A percentile compares a stretch with the other conserved stretches of the same genome.
These are phyloP conservation scores for Chalciporus sp. DNA, from an alignment of 1,284 basidiomycete species.

Conservation along the genomic window DNA sequence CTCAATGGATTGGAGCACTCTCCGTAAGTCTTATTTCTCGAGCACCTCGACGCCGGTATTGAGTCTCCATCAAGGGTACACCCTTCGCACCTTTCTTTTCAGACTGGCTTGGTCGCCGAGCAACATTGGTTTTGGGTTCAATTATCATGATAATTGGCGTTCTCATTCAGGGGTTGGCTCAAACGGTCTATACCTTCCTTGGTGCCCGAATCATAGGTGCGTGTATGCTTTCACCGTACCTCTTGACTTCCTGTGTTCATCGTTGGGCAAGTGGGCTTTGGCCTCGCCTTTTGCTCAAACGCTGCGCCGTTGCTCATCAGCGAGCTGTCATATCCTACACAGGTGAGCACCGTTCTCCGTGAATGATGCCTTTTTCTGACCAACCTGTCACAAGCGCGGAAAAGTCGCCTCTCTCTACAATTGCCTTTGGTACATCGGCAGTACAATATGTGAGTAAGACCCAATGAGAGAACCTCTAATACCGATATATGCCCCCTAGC, in stretches of 20 bases:
- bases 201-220: constrained; percentile 57
- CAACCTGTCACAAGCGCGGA: constrained; percentile 43
- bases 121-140: constrained; percentile 59
- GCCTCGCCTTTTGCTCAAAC: constrained; percentile 63
- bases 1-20: constrained; percentile 63
- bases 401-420: constrained; percentile 66
- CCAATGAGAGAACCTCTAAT: not conserved
- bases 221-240: constrained; percentile 19
- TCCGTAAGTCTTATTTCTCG: constrained; percentile 36
- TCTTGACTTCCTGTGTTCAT: no score
- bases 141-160: constrained; percentile 63
- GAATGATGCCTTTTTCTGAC: not conserved
- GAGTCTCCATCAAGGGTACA: constrained; percentile 43
- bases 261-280: constrained; percentile 54
- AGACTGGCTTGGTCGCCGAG: constrained; percentile 57
- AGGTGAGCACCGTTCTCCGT: constrained; percentile 37
- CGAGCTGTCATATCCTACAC: constrained; percentile 74
- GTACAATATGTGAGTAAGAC: constrained; percentile 52
- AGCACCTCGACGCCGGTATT: not conserved
- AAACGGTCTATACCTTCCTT: constrained; percentile 55
- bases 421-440: constrained; percentile 65
- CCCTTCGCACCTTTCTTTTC: constrained; percentile 62
- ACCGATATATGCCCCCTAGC: constrained; percentile 30
- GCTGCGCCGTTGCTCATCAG: constrained; percentile 66
- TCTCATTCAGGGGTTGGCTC: constrained; percentile 53